Conservation (phyloP, 257 asterid genomes). For the Leonotis leonurus region DNA sequence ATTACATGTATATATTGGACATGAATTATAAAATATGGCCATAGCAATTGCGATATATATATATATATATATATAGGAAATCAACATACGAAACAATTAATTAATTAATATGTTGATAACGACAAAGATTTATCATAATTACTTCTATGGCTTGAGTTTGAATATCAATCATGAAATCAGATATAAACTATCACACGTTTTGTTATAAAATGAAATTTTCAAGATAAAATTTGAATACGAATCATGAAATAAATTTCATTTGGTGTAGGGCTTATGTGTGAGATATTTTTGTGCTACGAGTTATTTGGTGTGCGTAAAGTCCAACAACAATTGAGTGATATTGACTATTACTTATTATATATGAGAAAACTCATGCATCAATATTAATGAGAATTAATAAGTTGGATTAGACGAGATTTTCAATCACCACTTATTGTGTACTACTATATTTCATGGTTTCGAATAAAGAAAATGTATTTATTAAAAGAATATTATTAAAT, state of each 20-base stretch:
- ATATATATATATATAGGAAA: no score
- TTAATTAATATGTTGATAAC: neutral
- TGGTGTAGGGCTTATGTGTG: neutral
- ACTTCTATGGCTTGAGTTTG: neutral
- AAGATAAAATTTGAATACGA: neutral
- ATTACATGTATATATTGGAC: no score
- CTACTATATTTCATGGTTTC: no score
- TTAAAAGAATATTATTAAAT: no score
- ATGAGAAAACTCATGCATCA: neutral
- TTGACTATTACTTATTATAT: neutral
- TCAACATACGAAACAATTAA: no score
- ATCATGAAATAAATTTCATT: neutral
- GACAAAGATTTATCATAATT: neutral
- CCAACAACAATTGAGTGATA: neutral
- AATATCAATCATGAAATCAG: neutral
- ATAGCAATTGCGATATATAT: neutral
- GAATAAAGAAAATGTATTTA: no score
- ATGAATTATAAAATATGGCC: neutral
- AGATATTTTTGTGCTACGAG: neutral
- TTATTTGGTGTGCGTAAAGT: no score
- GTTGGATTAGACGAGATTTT: no score
- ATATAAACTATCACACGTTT: neutral
- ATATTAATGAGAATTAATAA: no score
- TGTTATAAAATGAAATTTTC: neutral
- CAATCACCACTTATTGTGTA: no score